Evolutionary conservation across 164 flowering plant species (phyloP), one percentile per base, ranked within the genome.

Genomic region (Tinospora cordifolia): DNA sequence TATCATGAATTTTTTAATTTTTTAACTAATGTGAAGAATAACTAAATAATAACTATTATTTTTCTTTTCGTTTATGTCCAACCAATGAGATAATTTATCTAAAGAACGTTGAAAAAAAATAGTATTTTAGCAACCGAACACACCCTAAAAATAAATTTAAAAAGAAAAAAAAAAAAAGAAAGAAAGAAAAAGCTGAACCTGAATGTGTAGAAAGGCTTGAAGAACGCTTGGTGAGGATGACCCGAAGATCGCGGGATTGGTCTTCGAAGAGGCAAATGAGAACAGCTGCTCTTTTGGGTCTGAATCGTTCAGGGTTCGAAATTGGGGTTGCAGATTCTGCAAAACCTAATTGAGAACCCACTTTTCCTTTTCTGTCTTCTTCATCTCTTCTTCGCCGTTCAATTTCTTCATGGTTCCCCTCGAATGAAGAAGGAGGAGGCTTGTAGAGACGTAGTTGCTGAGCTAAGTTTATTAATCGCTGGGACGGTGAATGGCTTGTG

Each of bases 381-480:
- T 41, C 86, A 58, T 82, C 78, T 19, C 77, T 68, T 58, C 68
- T 66, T 54, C 65, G 74, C 30, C 82, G 83, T 39, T 85, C 84
- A 15, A 62, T 38, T 6, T 82, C 85, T 13, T 74, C 80, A 3
- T 74, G 74, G 10, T 73, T 72, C 15, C 77, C 65, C 22, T 75
- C 75, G 17, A 44, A 79, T 3, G 65, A 40, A 1, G 76, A 7
- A 12, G 78, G 71, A 12, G 92, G 83, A 4, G 92, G 79, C 69
- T 79, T 87, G 86, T 88, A 90, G 47, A 77, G 86, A 41, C 93
- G 86, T 46, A 91, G 90, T 71, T 85, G 90, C 51, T 78, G 87
- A 41, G 89, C 89, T 69, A 91, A 76, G 70, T 72, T 75, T 24
- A 69, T 14, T 12, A 91, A 84, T 59, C 79, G 80, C 67, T 70